Evolutionary conservation across 306 rosid genomes (phyloP).

Genomic region (Geum urbanum): DNA sequence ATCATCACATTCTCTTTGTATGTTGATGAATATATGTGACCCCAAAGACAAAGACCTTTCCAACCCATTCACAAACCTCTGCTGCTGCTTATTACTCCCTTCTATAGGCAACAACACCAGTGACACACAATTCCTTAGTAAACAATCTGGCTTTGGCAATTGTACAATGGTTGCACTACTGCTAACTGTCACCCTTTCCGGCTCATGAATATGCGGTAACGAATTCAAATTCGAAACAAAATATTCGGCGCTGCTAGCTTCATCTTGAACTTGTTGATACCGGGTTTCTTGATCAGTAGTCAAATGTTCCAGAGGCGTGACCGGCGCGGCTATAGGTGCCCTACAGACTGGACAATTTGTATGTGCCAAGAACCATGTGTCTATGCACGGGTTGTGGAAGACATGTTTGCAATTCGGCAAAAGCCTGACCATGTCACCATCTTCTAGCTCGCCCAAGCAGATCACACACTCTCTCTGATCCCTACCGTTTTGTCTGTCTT

Average conservation of each 20-base stretch:
- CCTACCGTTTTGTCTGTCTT: not conserved
- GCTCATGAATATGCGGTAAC: not conserved
- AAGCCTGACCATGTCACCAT: conserved; percentile 32
- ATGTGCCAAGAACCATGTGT: conserved; percentile 45
- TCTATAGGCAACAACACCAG: not conserved
- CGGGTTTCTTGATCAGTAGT: not conserved
- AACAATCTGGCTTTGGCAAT: conserved; percentile 6
- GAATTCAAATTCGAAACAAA: not conserved
- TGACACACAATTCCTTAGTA: conserved; percentile 28
- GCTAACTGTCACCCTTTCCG: not conserved
- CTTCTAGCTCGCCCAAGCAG: conserved; percentile 46
- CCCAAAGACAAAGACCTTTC: conserved; percentile 45
- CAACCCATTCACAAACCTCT: conserved; percentile 17
- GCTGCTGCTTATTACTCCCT: conserved; percentile 15
- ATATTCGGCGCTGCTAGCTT: not conserved
- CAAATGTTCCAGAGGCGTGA: not conserved
- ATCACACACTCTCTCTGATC: conserved; percentile 53
- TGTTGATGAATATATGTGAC: conserved; percentile 20
- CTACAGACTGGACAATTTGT: conserved; percentile 51
- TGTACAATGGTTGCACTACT: not conserved
- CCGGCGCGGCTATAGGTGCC: conserved; percentile 11
- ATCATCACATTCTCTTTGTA: conserved; percentile 19
- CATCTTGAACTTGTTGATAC: not conserved
- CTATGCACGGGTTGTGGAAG: conserved; percentile 47
- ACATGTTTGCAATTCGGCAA: conserved; percentile 48